phyloP scores from a whole-genome alignment of 148 eudicot genomes.

The Mesembryanthemum crystallinum region DNA sequence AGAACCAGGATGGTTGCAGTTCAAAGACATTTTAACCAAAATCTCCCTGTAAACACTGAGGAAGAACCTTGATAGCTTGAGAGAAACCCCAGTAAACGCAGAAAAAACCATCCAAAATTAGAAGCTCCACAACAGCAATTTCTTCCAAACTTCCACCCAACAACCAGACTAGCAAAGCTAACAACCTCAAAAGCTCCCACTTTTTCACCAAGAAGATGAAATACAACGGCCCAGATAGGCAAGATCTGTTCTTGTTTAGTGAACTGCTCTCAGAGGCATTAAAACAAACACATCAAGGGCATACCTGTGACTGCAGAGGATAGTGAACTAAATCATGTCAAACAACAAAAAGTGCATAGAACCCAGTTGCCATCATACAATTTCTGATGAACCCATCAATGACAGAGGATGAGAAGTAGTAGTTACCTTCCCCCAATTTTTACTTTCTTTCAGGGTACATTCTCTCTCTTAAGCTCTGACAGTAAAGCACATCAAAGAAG shows the following conservation, averaged over 20 bases:
- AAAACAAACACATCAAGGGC: conserved; percentile 30
- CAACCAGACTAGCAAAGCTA: conserved; percentile 11
- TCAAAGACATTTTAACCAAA: conserved; percentile 58
- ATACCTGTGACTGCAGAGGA: conserved; percentile 15
- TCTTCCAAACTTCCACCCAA: conserved; percentile 19
- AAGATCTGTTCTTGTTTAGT: conserved; percentile 24
- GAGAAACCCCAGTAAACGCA: conserved; percentile 30
- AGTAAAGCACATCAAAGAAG: conserved; percentile 31
- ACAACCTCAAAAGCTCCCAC: conserved; percentile 12
- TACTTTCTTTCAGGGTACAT: conserved; percentile 27
- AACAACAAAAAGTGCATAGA: conserved; percentile 24
- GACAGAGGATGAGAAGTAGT: conserved; percentile 21
- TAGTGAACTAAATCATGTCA: conserved; percentile 31
- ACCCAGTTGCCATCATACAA: conserved; percentile 38
- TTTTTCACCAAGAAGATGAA: conserved; percentile 18
- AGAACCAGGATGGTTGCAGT: conserved; percentile 32
- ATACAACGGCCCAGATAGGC: conserved; percentile 18
- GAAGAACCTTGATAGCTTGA: conserved; percentile 33
- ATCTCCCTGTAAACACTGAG: conserved; percentile 35
- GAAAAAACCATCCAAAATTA: conserved; percentile 40
- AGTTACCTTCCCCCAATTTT: conserved; percentile 12
- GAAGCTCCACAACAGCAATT: conserved; percentile 1
- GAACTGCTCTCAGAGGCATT: conserved; percentile 19
- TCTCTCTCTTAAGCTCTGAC: conserved; percentile 19
- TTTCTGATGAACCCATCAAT: conserved; percentile 35